A percentile compares a stretch with the other conserved stretches of the same genome.
phyloP scores from a whole-genome alignment of 1,284 basidiomycete genomes.

The Apiotrichum laibachii region DNA sequence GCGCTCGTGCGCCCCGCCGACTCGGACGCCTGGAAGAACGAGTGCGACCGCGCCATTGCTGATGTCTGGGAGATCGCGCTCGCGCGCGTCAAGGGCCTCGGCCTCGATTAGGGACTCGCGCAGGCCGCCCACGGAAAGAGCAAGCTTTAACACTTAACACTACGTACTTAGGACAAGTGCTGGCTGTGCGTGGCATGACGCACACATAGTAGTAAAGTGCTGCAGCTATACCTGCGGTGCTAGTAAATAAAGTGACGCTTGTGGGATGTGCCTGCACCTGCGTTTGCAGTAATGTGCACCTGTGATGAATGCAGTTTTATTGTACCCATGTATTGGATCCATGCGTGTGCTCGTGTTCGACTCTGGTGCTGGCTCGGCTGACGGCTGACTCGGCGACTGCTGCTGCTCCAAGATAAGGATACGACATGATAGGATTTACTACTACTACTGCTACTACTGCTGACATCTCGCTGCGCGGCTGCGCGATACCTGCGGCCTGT shows the following conservation, averaged over 20 bases:
- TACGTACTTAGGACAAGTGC: no score
- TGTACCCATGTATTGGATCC: no score
- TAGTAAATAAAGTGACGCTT: no score
- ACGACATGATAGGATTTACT: not conserved
- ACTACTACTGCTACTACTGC: not conserved
- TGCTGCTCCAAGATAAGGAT: not conserved
- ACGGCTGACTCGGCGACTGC: not conserved
- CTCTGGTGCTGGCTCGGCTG: not conserved
- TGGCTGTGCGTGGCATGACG: no score
- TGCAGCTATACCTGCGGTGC: no score
- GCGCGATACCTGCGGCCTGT: no score
- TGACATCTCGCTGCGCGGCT: not conserved
- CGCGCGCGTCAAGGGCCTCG: slow-evolving; percentile 55
- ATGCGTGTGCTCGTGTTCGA: not conserved
- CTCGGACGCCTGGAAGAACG: slow-evolving; percentile 57
- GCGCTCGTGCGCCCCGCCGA: slow-evolving; percentile 25
- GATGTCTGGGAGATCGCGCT: slow-evolving; percentile 74
- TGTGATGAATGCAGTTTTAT: no score
- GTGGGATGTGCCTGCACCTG: no score
- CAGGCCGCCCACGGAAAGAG: no score
- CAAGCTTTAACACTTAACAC: not conserved
- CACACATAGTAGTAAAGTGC: no score
- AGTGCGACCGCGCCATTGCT: slow-evolving; percentile 67
- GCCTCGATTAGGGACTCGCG: slow-evolving; percentile 24
- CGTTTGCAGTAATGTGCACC: no score